Evolutionary conservation across 1,284 basidiomycete species (phyloP).

Genomic region (Cryptococcus neoformans): DNA sequence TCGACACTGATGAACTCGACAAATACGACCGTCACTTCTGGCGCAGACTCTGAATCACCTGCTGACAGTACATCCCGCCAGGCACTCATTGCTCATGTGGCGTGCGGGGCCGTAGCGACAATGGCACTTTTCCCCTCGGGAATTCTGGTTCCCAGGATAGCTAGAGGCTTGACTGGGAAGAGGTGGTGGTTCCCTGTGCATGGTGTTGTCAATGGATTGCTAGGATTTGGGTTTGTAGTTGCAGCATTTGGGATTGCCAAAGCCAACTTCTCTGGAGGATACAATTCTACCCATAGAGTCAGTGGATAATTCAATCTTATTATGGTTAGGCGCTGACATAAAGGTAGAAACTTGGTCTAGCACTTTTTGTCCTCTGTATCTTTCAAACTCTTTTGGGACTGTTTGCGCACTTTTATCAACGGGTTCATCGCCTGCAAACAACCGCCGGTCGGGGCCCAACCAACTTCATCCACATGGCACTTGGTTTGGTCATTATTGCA

Average conservation of each 20-base stretch:
- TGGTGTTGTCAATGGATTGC: conserved; percentile 55
- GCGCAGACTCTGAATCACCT: not conserved
- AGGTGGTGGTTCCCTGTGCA: conserved; percentile 59
- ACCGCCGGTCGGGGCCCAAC: conserved; percentile 28
- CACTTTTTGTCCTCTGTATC: conserved; percentile 60
- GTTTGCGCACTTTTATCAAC: conserved; percentile 55
- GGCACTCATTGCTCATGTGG: conserved; percentile 58
- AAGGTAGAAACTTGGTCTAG: conserved; percentile 57
- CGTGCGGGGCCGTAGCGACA: conserved; percentile 57
- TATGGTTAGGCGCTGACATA: not conserved
- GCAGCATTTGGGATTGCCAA: conserved; percentile 48
- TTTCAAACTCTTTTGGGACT: conserved; percentile 59
- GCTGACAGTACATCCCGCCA: conserved; percentile 17
- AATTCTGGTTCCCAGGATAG: conserved; percentile 59
- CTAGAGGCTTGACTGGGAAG: conserved; percentile 55
- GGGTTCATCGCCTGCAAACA: conserved; percentile 12
- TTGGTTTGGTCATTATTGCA: conserved; percentile 27
- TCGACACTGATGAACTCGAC: conserved; percentile 23
- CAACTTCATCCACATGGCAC: conserved; percentile 33
- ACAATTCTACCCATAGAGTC: conserved; percentile 23
- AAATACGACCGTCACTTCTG: conserved; percentile 5
- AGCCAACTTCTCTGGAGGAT: conserved; percentile 16
- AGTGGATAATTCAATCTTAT: conserved; percentile 4
- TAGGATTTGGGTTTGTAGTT: conserved; percentile 58
- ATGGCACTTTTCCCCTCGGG: conserved; percentile 59